Evolutionary conservation across 75 land plant genomes (phyloP).

Genomic region (Selaginella moellendorffii): DNA sequence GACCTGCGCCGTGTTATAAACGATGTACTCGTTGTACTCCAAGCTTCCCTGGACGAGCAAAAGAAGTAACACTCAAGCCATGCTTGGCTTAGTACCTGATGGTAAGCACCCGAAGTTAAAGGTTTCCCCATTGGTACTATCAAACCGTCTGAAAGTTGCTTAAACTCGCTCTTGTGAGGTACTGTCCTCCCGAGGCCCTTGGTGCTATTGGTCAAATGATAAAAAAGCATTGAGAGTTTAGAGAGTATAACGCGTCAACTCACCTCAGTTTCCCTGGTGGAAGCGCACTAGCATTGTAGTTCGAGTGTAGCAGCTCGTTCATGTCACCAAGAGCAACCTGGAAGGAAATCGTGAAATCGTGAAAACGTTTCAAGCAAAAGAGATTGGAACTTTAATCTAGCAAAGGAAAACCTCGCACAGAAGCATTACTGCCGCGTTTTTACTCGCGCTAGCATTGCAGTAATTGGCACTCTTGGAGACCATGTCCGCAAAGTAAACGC

Average conservation of each 20-base stretch:
- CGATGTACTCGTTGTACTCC: conserved; percentile 90
- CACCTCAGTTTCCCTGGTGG: conserved; percentile 82
- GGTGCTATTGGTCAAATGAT: conserved; percentile 44
- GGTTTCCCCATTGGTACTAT: conserved; percentile 74
- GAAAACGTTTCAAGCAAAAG: background rate
- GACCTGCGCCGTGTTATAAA: conserved; percentile 81
- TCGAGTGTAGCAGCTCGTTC: conserved; percentile 37
- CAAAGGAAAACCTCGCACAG: conserved; percentile 95
- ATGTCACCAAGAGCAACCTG: conserved; percentile 95
- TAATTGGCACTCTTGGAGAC: conserved; percentile 99
- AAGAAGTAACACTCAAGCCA: no score
- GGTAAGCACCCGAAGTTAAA: background rate
- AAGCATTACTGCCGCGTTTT: conserved; percentile 60
- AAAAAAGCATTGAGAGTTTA: background rate
- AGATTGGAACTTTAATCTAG: background rate
- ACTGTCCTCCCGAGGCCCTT: conserved; percentile 84
- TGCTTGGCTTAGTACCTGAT: no score
- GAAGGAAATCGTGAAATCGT: background rate
- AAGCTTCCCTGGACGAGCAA: no score
- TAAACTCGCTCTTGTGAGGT: conserved; percentile 48
- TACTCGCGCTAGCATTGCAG: conserved; percentile 36
- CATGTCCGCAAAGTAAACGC: conserved; percentile 99
- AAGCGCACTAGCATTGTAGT: conserved; percentile 56
- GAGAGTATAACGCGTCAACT: background rate
- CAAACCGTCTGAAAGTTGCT: conserved; percentile 57